Evolutionary conservation across 2,329 filamentous ascomycete genomes (phyloP).

Genomic region (Hirsutella thompsonii): DNA sequence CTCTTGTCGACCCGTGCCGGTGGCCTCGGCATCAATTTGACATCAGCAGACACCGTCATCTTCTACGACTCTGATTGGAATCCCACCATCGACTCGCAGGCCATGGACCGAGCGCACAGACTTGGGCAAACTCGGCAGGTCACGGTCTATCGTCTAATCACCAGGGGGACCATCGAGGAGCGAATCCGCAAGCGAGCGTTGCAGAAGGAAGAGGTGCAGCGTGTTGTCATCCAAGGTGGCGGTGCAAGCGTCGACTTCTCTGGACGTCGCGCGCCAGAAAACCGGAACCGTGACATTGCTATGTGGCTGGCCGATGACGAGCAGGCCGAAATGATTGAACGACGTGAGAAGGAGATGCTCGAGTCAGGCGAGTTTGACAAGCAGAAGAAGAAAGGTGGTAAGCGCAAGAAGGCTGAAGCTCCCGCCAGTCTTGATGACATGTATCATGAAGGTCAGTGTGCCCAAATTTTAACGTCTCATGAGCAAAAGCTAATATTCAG

Average conservation of each 20-base stretch:
- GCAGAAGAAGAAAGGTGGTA: constrained; percentile 46
- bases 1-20: constrained; percentile 89
- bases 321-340: constrained; percentile 85
- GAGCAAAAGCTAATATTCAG: constrained; percentile 1
- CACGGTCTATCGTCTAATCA: constrained; percentile 95
- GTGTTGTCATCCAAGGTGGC: constrained; percentile 88
- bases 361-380: constrained; percentile 58
- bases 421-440: constrained; percentile 77
- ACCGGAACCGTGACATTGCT: constrained; percentile 93
- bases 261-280: constrained; percentile 73
- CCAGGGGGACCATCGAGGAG: constrained; percentile 91
- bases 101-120: constrained; percentile 98
- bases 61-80: constrained; percentile 99
- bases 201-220: constrained; percentile 97
- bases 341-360: constrained; percentile 76
- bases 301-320: constrained; percentile 98
- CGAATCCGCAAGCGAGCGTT: constrained; percentile 92
- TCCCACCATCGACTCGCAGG: constrained; percentile 94
- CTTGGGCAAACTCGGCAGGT: constrained; percentile 92
- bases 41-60: constrained; percentile 93
- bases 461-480: background rate
- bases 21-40: constrained; percentile 96
- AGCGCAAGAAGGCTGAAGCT: constrained; percentile 40
- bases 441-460: constrained; percentile 89
- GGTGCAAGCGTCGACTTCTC: constrained; percentile 94